phyloP scores from a whole-genome alignment of 306 rosid species.

The Parietaria judaica region DNA sequence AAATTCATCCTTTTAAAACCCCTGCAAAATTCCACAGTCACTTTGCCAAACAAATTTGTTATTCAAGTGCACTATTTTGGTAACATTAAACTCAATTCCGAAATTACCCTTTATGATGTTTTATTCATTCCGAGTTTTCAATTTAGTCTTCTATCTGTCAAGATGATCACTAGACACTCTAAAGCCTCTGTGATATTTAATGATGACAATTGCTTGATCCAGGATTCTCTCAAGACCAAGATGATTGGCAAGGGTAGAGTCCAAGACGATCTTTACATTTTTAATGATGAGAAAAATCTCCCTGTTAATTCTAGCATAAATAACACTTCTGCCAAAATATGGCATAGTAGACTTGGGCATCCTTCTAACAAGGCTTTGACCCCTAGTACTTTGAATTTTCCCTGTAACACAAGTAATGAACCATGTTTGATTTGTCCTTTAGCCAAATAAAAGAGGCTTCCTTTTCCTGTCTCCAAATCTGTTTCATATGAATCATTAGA shows the following conservation, averaged over 20 bases:
- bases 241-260: conserved; percentile 1
- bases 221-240: neutral
- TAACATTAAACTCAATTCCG: neutral
- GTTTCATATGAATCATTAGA: neutral
- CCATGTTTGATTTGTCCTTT: neutral
- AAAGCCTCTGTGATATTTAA: too few relatives aligned
- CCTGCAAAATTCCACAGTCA: neutral
- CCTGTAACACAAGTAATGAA: neutral
- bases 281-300: neutral
- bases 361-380: neutral
- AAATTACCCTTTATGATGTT: neutral
- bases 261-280: neutral
- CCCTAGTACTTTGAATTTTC: neutral
- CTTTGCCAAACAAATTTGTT: neutral
- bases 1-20: neutral
- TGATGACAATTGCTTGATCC: too few relatives aligned
- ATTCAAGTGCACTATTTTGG: neutral
- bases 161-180: too few relatives aligned
- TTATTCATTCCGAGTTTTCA: neutral
- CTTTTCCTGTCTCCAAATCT: neutral
- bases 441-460: neutral
- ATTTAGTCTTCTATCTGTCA: too few relatives aligned
- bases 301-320: neutral
- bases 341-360: too few relatives aligned
- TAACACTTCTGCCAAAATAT: too few relatives aligned